Base-by-base conservation (phyloP, 2,329 filamentous ascomycete species). In the Cercospora janseana region DNA sequence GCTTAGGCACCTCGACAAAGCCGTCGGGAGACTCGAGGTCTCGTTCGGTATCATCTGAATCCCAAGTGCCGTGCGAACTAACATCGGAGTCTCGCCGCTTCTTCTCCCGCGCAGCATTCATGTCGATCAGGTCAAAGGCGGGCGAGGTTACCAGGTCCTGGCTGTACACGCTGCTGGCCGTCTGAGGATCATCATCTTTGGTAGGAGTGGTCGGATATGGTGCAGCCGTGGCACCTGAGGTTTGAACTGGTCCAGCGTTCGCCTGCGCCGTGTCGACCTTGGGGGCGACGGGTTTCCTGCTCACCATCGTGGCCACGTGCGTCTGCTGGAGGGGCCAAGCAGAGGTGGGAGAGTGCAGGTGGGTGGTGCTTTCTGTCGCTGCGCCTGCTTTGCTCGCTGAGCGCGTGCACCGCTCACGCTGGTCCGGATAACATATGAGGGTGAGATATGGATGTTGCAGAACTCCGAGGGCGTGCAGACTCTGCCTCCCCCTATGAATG, bases 201-300 rank as follows among this genome's bases (percentile, higher is more conserved):
- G 64, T 65, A 2, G 74, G 72, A 0, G 70, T 69, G 2, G 67
- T 69, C 10, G 74, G 74, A 48, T 77, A 76, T 2, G 74, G 74
- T 1, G 8, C 34, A 18, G 71, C 72, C 15, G 70, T 69, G 55
- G 69, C 57, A 10, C 56, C 49, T 4, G 70, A 64, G 49, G 69
- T 66, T 5, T 64, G 66, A 6, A 24, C 28, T 10, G 31, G 37
- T 23, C 31, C 44, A 23, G 45, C 24, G 37, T 43, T 44, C 7
- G 71, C 66, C 5, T 70, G 67, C 28, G 68, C 63, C 8, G 73
- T 73, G 42, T 71, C 68, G 34, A 73, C 64, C 38, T 58, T 60
- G 23, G 63, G 63, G 10, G 65, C 61, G 20, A 69, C 64, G 6
- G 72, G 66, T 54, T 74, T 75, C 46, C 72, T 63, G 16, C 64